Base-by-base conservation (phyloP, 2,329 filamentous ascomycete species). In the Coniochaeta sp. region DNA sequence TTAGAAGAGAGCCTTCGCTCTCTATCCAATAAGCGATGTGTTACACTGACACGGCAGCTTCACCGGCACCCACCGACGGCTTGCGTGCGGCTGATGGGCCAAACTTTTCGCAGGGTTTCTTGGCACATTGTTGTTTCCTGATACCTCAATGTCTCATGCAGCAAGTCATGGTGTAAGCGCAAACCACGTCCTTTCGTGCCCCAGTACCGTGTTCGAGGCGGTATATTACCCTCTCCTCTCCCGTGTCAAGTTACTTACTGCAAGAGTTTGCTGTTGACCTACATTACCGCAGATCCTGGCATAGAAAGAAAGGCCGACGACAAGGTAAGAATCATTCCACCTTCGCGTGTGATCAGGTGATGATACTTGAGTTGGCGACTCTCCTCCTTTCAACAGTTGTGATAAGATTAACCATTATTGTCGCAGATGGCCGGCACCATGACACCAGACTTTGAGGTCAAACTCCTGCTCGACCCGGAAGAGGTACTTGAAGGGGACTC, bases 371-470 rank as follows among this genome's bases (percentile, higher is more conserved):
- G 19, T 24, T 26, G 11, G 9, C 43, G 22, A 6, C 3, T 47
- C 19, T 11, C 26, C 19, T 26, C 6, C 8, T 11, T 12, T 47
- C 22, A 19, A 9, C 2, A 19, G 38, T n/a, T 7, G 17, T 43
- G 19, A 19, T 9, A 14, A 17, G 19, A 11, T 22, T 47, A 22
- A 47, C 43, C 11, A 26, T n/a, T 12, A 26, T 26, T 6, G 6
- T 3, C 43, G 11, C 14, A 47, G 43, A 47, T 47, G 43, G 22
- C 61, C 4, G 61, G 59, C 55, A 58, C 56, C 54, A 69, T 71
- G 66, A 62, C 66, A 3, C 71, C 70, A 52, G 66, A 72, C 64
- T 73, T 71, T 63, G 71, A 74, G 64, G 67, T 73, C 58, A 70
- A 71, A 58, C 62, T 74, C 40, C 63, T 73, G 36, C 61, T 75